These are phyloP conservation scores for Leishmania gerbilli DNA, from an alignment of 208 protist genomes.

Conservation along the genomic window DNA sequence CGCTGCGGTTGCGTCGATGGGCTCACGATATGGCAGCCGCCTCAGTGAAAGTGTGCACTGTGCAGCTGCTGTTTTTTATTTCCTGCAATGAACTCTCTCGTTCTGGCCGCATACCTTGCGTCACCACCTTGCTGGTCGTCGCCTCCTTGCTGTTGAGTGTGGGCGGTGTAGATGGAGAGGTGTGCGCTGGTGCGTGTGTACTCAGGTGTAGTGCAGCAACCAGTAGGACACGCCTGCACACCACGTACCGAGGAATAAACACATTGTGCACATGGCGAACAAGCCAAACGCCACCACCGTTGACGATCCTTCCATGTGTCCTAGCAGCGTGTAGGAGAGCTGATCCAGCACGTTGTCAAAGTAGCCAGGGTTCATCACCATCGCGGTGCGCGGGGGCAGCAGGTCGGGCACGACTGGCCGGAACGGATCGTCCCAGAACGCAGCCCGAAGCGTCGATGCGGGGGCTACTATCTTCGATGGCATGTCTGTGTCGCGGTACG, in stretches of 20 bases:
- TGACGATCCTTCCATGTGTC: constrained; percentile 20
- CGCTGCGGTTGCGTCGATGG: neutral
- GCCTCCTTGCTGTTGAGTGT: neutral
- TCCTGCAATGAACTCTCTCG: neutral
- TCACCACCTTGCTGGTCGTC: neutral
- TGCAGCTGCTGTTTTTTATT: neutral
- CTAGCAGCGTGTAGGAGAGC: constrained; percentile 35
- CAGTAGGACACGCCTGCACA: constrained; percentile 15
- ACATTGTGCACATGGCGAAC: constrained; percentile 12
- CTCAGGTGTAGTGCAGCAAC: constrained; percentile 11
- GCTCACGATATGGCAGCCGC: neutral
- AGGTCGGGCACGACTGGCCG: constrained; percentile 22
- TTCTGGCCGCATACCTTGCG: neutral
- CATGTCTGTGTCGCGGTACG: constrained; percentile 14
- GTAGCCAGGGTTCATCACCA: constrained; percentile 68
- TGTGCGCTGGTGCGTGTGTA: neutral
- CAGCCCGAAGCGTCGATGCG: constrained; percentile 12
- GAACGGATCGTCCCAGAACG: constrained; percentile 54
- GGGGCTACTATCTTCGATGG: constrained; percentile 17
- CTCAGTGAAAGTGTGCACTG: neutral
- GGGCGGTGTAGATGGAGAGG: neutral
- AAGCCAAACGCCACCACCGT: constrained; percentile 11
- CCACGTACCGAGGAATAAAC: constrained; percentile 23
- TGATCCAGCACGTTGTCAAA: constrained; percentile 43
- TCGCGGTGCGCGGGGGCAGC: constrained; percentile 34